Evolutionary conservation across 2,329 filamentous ascomycete species (phyloP).

Genomic region (Xylariales sp.): DNA sequence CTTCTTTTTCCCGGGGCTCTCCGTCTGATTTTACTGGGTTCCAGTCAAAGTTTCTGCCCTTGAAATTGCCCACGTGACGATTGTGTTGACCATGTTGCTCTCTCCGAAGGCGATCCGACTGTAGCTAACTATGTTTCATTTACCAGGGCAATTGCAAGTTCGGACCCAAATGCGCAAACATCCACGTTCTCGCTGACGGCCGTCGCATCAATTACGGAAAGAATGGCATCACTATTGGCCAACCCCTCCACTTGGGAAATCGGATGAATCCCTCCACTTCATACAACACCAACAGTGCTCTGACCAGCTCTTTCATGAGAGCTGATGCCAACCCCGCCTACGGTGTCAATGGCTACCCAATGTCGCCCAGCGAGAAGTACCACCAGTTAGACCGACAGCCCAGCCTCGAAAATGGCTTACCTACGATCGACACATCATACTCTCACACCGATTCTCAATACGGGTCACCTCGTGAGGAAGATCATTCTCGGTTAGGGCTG

Average conservation of each 20-base stretch:
- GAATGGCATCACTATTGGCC: constrained; percentile 62
- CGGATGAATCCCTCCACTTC: constrained; percentile 60
- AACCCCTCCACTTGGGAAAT: constrained; percentile 57
- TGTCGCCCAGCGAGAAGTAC: constrained; percentile 34
- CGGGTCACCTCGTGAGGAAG: constrained; percentile 77
- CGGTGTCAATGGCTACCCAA: constrained; percentile 35
- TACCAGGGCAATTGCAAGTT: constrained; percentile 96
- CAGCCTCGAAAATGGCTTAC: constrained; percentile 51
- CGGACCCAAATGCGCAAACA: constrained; percentile 93
- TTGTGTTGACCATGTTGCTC: too few species aligned
- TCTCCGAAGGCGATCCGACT: too few species aligned
- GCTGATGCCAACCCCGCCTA: constrained; percentile 47
- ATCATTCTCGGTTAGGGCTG: constrained; percentile 55
- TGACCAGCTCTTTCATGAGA: constrained; percentile 71
- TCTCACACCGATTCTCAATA: constrained; percentile 59
- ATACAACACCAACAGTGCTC: constrained; percentile 59
- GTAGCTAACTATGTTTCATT: too few species aligned
- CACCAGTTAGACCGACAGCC: constrained; percentile 43
- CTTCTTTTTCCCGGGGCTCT: too few species aligned
- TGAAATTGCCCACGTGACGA: too few species aligned
- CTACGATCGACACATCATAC: constrained; percentile 55
- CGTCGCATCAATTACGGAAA: constrained; percentile 80
- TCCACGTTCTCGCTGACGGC: constrained; percentile 91
- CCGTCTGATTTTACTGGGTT: too few species aligned
- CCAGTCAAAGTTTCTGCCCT: too few species aligned